These are phyloP conservation scores for Neurospora sp. DNA, from an alignment of 495 filamentous ascomycete species.

Conservation along the genomic window DNA sequence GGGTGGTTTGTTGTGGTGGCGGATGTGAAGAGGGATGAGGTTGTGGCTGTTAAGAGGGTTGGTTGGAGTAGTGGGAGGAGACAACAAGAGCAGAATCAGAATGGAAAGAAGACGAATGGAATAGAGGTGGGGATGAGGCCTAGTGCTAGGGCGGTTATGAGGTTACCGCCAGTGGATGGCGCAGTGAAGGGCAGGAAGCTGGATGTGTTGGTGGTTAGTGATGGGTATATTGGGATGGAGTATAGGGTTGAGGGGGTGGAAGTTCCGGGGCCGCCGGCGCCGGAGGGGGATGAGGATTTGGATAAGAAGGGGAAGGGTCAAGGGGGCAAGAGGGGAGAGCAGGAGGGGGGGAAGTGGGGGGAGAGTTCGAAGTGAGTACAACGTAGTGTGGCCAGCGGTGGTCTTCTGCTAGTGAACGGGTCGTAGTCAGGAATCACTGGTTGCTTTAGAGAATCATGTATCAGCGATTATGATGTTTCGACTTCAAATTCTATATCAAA, in stretches of 20 bases:
- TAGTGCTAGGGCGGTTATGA: conserved; percentile 46
- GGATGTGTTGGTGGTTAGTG: conserved; percentile 67
- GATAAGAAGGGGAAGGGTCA: conserved; percentile 7
- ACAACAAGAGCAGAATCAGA: background rate
- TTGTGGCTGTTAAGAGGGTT: conserved; percentile 76
- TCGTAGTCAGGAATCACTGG: background rate
- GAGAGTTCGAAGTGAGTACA: background rate
- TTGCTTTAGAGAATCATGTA: background rate
- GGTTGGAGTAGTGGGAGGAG: conserved; percentile 47
- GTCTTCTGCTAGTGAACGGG: background rate
- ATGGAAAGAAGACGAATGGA: conserved; percentile 2
- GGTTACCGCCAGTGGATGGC: conserved; percentile 43
- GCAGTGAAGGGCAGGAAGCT: conserved; percentile 38
- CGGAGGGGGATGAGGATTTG: conserved; percentile 6
- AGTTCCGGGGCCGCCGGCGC: conserved; percentile 11
- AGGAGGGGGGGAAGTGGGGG: background rate
- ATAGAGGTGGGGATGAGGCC: conserved; percentile 25
- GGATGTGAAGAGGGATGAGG: conserved; percentile 55
- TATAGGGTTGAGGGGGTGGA: conserved; percentile 36
- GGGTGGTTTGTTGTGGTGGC: conserved; percentile 80
- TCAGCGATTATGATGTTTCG: background rate
- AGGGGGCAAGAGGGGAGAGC: background rate
- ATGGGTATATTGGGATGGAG: conserved; percentile 76
- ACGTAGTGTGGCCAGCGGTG: background rate
- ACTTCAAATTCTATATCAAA: background rate